phyloP scores from a whole-genome alignment of 176 grass and related monocot species.

The Triticum monococcum region DNA sequence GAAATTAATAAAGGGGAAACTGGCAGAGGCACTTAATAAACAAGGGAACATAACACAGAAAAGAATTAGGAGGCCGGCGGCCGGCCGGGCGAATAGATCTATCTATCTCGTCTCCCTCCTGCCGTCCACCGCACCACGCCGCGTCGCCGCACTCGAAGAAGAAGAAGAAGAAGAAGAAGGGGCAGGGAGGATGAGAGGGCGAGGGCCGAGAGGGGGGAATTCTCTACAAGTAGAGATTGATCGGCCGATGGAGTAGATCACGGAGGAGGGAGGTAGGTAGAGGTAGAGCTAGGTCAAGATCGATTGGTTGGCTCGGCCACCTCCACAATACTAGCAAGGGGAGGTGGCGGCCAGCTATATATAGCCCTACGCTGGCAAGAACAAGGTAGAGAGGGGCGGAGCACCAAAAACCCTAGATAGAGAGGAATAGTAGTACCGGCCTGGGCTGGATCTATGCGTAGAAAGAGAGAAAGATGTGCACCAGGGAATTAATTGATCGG shows the following conservation, averaged over 20 bases:
- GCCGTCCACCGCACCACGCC: neutral
- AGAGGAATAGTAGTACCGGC: neutral
- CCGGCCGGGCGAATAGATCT: neutral
- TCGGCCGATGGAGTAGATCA: neutral
- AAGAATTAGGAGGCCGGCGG: neutral
- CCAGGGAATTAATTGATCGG: neutral
- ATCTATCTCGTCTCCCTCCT: no score
- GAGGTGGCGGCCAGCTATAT: constrained; percentile 30
- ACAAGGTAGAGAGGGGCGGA: neutral
- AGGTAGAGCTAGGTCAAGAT: constrained; percentile 11
- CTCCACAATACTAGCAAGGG: neutral
- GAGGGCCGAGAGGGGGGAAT: neutral
- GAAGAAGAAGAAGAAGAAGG: neutral
- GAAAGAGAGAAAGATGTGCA: constrained; percentile 3
- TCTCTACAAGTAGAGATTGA: neutral
- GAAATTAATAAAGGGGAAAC: neutral
- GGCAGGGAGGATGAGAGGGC: neutral
- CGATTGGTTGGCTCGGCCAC: neutral
- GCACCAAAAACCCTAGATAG: constrained; percentile 37
- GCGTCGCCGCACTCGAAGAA: neutral
- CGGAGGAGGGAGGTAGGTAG: neutral
- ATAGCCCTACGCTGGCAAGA: constrained; percentile 12
- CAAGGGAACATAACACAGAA: neutral
- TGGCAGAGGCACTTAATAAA: neutral
- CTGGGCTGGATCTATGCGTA: neutral